Evolutionary conservation across 106 monocot genomes (phyloP).

Genomic region (Posidonia australis): DNA sequence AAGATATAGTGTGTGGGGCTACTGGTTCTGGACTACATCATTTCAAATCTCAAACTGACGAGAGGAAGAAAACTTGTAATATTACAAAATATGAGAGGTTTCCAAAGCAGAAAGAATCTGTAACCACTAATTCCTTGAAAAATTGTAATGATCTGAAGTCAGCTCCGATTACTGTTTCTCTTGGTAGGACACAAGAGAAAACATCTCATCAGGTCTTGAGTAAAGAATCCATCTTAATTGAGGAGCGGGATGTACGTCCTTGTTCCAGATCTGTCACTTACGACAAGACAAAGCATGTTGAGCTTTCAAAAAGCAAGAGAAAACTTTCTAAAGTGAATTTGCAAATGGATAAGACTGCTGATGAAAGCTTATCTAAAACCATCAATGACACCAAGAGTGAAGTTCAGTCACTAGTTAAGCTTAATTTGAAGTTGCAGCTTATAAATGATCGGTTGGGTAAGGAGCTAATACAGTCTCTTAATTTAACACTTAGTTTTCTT

Average conservation of each 20-base stretch:
- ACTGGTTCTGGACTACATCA: not conserved
- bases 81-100: not conserved
- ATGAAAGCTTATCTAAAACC: conserved; percentile 7
- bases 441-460: conserved; percentile 38
- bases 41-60: not conserved
- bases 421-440: conserved; percentile 36
- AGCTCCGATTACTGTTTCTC: not conserved
- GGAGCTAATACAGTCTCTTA: not conserved
- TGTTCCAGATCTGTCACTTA: not conserved
- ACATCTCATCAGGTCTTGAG: not conserved
- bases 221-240: not conserved
- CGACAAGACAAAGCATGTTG: conserved; percentile 1
- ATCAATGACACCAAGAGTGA: conserved; percentile 30
- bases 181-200: not conserved
- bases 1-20: not conserved
- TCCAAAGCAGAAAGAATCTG: not conserved
- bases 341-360: not conserved
- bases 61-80: not conserved
- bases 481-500: not conserved
- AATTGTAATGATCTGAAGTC: not conserved
- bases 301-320: not conserved
- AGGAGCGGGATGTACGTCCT: not conserved
- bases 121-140: not conserved
- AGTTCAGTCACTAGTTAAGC: conserved; percentile 51
- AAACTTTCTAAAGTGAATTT: not conserved